Base-by-base conservation (phyloP, 148 eudicot species). In the Suaeda aralocaspica region DNA sequence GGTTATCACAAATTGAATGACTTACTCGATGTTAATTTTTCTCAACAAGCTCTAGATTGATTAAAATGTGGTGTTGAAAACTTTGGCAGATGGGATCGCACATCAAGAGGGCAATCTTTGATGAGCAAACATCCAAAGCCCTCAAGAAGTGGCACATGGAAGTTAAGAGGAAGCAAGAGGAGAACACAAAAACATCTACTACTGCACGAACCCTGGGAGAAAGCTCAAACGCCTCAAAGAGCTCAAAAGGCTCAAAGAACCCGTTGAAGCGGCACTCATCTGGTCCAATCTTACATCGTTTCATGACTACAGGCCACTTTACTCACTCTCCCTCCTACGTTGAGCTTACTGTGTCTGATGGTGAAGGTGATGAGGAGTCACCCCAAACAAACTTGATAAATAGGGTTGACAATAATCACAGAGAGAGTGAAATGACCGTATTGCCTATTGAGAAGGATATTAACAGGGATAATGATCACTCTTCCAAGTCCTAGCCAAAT, bases 41-140 rank as follows among this genome's bases (percentile, higher is more conserved):
- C 24, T 29, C 15, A 44, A 46, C 19, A 6, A 48, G 21, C 34
- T 59, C 22, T 6, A 24, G 25, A 18, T 34, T 46, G 36, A 53
- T 34, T 46, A 28, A 53, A 72, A 62, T 52, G 26, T 50, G 46
- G 29, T 68, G 60, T 51, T 78, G 66, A 67, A 63, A n/a, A 61
- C 60, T 48, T 58, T 59, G 44, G 44, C 85, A 94, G 97, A 93
- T 93, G 98, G 98, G 98, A 7, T 91, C 98, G 18, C 52, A 80
- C 72, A 85, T 93, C 96, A 91, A 93, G 83, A 89, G 75, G 72
- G 69, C 95, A 0, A 80, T 91, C 50, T 93, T 93, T 59, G 98
- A 91, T 63, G 96, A 93, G 72, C 98, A 91, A 74, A 93, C 98
- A 24, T 76, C 91, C 15, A 87, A 83, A 52, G 97, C 96, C 58